Base-by-base conservation (phyloP, 352 stramenopile genomes). In the Phytophthora sp. region DNA sequence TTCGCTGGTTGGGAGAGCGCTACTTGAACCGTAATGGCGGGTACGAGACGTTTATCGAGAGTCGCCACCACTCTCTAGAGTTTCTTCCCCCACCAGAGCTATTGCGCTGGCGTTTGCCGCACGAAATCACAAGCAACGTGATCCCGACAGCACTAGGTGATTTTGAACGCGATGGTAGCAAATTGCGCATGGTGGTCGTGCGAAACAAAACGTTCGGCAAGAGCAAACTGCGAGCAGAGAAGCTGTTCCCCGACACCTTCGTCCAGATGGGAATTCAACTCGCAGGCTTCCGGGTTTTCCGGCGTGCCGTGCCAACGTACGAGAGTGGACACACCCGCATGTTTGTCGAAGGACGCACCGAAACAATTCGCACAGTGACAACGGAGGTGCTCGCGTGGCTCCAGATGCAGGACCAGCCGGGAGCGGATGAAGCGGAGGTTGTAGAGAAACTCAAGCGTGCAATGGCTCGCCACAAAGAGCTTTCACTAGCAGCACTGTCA, bases 221-320 rank as follows among this genome's bases (percentile, higher is more conserved):
- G 41, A 75, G 55, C 4, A 80, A 80, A 24, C 88, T 98, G 26
- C 97, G 96, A 56, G 44, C 74, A 0, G 66, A 84, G 24, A 74
- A 73, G 13, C 82, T 97, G 39, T 97, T 94, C 39, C 94, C 96
- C 3, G 96, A 99, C 75, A 94, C 91, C 8, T 98, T 96, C 56
- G 82, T 97, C 20, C 96, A 99, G 73, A 92, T 98, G 74, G 92
- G 82, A 8, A 95, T 98, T 44, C 95, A 99, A 62, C 70, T 98
- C 13, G 92, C 92, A 1, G 87, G 89, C 0, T 98, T 90, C 57
- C 81, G 89, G 49, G 77, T 98, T 1, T 97, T 91, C 80, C 81
- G 84, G 2, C 73, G 95, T 44, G 77, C 87, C 39, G 88, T 94
- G 4, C 92, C 91, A 18, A 99, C 95, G 6, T 99, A 99, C 62